Evolutionary conservation across 2,329 filamentous ascomycete species (phyloP).

Genomic region (Aureobasidium sp.): DNA sequence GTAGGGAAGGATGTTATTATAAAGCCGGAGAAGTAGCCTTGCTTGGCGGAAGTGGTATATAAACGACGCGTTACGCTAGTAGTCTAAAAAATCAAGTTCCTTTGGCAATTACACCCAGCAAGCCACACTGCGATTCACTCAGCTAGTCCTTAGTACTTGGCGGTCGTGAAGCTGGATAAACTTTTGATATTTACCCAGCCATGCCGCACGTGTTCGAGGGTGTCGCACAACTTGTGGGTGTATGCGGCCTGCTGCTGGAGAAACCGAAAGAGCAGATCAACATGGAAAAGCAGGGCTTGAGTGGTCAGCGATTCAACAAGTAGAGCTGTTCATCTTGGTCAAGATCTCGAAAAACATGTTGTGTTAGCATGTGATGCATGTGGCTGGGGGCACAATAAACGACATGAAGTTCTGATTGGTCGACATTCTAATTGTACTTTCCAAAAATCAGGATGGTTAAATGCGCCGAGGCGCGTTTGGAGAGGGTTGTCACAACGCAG

Average conservation of each 20-base stretch:
- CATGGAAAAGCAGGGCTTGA: background rate
- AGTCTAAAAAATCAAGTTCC: too few species aligned
- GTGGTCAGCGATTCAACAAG: background rate
- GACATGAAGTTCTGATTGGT: background rate
- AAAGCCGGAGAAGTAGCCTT: too few species aligned
- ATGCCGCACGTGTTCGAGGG: background rate
- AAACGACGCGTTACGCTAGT: too few species aligned
- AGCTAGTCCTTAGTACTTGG: background rate
- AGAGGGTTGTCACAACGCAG: background rate
- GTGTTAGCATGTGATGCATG: conserved; percentile 11
- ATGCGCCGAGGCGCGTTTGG: background rate
- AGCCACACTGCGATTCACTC: conserved; percentile 4
- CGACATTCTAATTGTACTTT: background rate
- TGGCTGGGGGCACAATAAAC: conserved; percentile 1
- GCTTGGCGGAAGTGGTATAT: too few species aligned
- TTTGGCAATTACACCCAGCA: background rate
- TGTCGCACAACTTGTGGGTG: background rate
- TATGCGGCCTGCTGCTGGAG: background rate
- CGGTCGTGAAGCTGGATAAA: background rate
- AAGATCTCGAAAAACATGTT: background rate
- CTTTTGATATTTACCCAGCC: background rate
- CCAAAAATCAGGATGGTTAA: background rate
- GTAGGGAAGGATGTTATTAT: too few species aligned
- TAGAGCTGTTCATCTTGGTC: background rate
- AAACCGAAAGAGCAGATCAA: background rate